These are phyloP conservation scores for Chaetomiaceae sp. DNA, from an alignment of 2,329 filamentous ascomycete species.

Conservation along the genomic window DNA sequence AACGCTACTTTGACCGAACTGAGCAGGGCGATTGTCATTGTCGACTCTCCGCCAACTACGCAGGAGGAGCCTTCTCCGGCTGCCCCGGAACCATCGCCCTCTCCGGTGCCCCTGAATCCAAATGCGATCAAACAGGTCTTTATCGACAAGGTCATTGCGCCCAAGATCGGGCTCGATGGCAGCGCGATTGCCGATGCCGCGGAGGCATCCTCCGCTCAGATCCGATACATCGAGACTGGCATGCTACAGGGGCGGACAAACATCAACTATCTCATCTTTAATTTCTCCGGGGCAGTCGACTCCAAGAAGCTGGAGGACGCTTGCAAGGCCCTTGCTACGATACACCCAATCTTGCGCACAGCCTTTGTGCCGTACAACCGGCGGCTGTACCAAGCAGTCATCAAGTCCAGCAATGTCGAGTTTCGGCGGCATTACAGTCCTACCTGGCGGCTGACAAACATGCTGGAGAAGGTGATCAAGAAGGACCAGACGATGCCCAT, in stretches of 20 bases:
- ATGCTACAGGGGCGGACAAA: slow-evolving; percentile 42
- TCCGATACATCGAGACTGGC: slow-evolving; percentile 44
- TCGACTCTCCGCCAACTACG: slow-evolving; percentile 20
- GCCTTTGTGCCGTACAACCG: slow-evolving; percentile 46
- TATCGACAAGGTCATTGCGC: slow-evolving; percentile 38
- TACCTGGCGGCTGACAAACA: slow-evolving; percentile 35
- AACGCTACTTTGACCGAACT: slow-evolving; percentile 42
- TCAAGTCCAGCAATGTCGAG: slow-evolving; percentile 39
- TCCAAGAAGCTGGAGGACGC: slow-evolving; percentile 42
- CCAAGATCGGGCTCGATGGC: slow-evolving; percentile 39
- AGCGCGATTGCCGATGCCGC: slow-evolving; percentile 43
- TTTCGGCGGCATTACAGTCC: slow-evolving; percentile 42
- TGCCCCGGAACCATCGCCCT: background rate
- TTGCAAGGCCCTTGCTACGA: slow-evolving; percentile 39
- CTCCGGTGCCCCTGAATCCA: slow-evolving; percentile 14
- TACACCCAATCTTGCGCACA: slow-evolving; percentile 51
- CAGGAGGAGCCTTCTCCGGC: slow-evolving; percentile 13
- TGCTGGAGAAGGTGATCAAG: slow-evolving; percentile 39
- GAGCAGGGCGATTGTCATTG: slow-evolving; percentile 32
- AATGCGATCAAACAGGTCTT: slow-evolving; percentile 32
- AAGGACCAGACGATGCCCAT: slow-evolving; percentile 38
- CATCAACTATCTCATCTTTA: slow-evolving; percentile 45
- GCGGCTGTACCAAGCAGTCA: slow-evolving; percentile 44
- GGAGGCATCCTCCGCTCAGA: slow-evolving; percentile 45
- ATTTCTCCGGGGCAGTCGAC: slow-evolving; percentile 41